These are phyloP conservation scores for Ophiostoma ips DNA, from an alignment of 2,329 filamentous ascomycete species.

Conservation along the genomic window DNA sequence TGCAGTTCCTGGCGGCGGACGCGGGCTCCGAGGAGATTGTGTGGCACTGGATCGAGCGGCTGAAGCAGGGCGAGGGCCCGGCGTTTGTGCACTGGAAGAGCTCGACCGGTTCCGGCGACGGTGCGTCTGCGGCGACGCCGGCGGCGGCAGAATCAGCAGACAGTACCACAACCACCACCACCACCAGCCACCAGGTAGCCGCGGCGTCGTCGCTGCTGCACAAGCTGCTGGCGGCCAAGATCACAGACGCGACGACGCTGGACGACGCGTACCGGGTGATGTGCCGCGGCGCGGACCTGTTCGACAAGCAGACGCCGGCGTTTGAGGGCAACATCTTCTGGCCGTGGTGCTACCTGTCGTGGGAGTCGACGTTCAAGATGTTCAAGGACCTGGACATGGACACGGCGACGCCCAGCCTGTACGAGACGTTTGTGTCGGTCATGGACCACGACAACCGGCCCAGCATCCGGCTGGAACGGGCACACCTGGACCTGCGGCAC, in stretches of 20 bases:
- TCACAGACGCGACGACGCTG: conserved; percentile 24
- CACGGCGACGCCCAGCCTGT: conserved; percentile 32
- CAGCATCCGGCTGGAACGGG: conserved; percentile 30
- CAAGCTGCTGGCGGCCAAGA: conserved; percentile 25
- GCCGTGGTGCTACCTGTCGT: conserved; percentile 36
- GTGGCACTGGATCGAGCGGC: conserved; percentile 38
- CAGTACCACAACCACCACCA: no score
- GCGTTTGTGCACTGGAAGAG: conserved; percentile 3
- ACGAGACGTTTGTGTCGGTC: conserved; percentile 37
- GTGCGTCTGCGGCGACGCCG: no score
- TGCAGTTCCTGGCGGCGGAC: conserved; percentile 39
- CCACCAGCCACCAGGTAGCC: not conserved
- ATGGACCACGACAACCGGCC: conserved; percentile 25
- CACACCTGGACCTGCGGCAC: conserved; percentile 41
- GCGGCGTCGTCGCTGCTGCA: conserved; percentile 25
- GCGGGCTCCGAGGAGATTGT: conserved; percentile 36
- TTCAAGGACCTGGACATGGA: conserved; percentile 32
- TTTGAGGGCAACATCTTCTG: conserved; percentile 25
- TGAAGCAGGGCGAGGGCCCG: conserved; percentile 19
- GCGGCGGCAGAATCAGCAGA: no score
- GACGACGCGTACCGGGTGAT: conserved; percentile 37
- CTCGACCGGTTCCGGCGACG: no score
- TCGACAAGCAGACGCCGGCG: conserved; percentile 23
- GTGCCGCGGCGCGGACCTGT: conserved; percentile 30
- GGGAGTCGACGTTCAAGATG: conserved; percentile 37